Base-by-base conservation (phyloP, 2,329 filamentous ascomycete genomes). In the Aureobasidium melanogenum region DNA sequence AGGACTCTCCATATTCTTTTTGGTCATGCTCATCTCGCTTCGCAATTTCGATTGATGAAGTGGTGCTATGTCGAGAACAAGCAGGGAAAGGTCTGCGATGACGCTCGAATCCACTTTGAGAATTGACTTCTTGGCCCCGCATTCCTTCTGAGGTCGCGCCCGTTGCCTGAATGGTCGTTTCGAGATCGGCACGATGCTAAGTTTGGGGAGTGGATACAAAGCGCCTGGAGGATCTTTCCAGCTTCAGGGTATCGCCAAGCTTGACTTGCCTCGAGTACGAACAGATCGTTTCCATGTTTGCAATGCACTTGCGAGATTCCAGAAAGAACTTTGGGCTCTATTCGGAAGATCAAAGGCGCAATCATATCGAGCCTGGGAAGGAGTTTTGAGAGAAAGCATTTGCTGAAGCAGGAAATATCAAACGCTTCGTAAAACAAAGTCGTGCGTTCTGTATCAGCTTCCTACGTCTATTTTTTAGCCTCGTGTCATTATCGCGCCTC, bases 171-270 rank as follows among this genome's bases (percentile, higher is more conserved):
- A 55, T 55, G 52, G 39, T 55, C 38, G 52, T 55, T 55, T 41
- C 28, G 24, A 39, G 52, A 55, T 55, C 52, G 52, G 15, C 52
- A 34, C 28, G n/a, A 55, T 55, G 38, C 52, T 55, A 55, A 55
- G 38, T 44, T 55, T 55, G 38, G 50, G 22, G 36, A 54, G 50
- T 54, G 50, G 50, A 26, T 51, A 39, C 24, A 22, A 36, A 51
- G 32, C 48, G 48, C 32, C 12, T 24, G 48, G 34, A 41, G 36
- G 22, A 54, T 54, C n/a, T n/a, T 50, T 28, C 24, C 43, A 46
- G 14, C 43, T 28, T 34, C 36, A 54, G 34, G n/a, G 24, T 54
- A 28, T 41, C 32, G 50, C 34, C 22, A 30, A 41, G 50, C 14
- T 12, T 28, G 26, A 14, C 14, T 15, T 28, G n/a, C 30, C 17